Conservation (phyloP, 2,329 filamentous ascomycete species). For the Coleophoma crateriformis region DNA sequence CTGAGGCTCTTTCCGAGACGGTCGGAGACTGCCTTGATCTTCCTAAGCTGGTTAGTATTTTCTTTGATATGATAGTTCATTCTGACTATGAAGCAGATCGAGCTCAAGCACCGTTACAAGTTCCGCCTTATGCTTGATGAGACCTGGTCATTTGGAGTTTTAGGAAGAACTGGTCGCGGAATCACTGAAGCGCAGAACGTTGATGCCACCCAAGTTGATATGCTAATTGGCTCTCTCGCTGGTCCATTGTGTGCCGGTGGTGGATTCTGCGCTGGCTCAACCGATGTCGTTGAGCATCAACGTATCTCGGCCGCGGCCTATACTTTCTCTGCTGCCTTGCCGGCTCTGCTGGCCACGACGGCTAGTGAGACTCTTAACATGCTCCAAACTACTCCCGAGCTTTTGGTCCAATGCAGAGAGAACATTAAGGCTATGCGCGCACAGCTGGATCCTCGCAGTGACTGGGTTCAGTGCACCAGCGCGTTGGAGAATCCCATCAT, state of each 20-base stretch:
- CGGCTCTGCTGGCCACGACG: constrained; percentile 91
- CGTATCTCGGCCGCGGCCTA: constrained; percentile 89
- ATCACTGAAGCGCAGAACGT: constrained; percentile 96
- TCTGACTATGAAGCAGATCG: constrained; percentile 49
- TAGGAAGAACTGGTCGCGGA: constrained; percentile 85
- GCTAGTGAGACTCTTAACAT: constrained; percentile 86
- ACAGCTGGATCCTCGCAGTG: constrained; percentile 86
- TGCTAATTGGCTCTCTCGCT: constrained; percentile 91
- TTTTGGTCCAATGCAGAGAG: constrained; percentile 73
- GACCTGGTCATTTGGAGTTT: constrained; percentile 93
- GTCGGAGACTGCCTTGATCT: constrained; percentile 80
- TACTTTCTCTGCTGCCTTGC: constrained; percentile 91
- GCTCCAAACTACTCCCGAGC: constrained; percentile 80
- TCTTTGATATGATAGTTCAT: background rate
- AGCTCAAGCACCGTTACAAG: constrained; percentile 93
- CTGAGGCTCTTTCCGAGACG: constrained; percentile 90
- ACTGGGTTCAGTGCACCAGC: constrained; percentile 85
- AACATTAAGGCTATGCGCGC: constrained; percentile 80
- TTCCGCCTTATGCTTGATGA: constrained; percentile 97
- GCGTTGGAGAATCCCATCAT: constrained; percentile 80
- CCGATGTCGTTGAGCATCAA: constrained; percentile 93
- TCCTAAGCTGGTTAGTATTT: constrained; percentile 66
- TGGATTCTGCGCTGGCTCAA: constrained; percentile 89
- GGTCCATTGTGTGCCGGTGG: constrained; percentile 88
- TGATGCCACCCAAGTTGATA: constrained; percentile 87